These are phyloP conservation scores for Alnus rubra DNA, from an alignment of 306 rosid genomes.

Conservation along the genomic window DNA sequence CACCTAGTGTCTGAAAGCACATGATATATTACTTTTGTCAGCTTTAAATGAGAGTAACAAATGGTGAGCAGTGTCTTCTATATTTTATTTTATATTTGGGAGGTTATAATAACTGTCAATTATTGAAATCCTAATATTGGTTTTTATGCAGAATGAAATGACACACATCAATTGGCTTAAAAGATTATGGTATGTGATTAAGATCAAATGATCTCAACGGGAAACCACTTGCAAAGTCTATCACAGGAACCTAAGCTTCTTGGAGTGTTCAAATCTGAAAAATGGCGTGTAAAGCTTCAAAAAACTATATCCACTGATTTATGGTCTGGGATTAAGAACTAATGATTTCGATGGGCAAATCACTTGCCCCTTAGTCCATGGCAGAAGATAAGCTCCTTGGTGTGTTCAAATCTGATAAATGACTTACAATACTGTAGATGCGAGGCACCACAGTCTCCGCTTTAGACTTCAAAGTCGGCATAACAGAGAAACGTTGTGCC, in stretches of 20 bases:
- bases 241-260: neutral
- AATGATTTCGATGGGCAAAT: conserved; percentile 2
- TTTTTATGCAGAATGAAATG: neutral
- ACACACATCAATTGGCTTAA: neutral
- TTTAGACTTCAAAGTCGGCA: conserved; percentile 67
- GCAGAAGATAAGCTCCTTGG: neutral
- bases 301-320: too few species aligned
- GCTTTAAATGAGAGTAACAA: neutral
- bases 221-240: neutral
- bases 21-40: neutral
- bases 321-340: neutral
- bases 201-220: neutral
- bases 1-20: neutral
- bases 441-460: conserved; percentile 68
- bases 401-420: neutral
- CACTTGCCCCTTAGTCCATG: neutral
- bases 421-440: conserved; percentile 77
- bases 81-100: neutral
- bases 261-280: neutral
- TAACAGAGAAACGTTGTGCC: conserved; percentile 82
- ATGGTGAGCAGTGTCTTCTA: neutral
- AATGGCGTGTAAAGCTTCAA: conserved; percentile 12
- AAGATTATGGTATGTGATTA: neutral
- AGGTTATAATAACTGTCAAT: neutral
- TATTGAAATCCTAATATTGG: neutral